Evolutionary conservation across 1,139 yeast species (phyloP).

Genomic region (Yamadazyma dendronema): DNA sequence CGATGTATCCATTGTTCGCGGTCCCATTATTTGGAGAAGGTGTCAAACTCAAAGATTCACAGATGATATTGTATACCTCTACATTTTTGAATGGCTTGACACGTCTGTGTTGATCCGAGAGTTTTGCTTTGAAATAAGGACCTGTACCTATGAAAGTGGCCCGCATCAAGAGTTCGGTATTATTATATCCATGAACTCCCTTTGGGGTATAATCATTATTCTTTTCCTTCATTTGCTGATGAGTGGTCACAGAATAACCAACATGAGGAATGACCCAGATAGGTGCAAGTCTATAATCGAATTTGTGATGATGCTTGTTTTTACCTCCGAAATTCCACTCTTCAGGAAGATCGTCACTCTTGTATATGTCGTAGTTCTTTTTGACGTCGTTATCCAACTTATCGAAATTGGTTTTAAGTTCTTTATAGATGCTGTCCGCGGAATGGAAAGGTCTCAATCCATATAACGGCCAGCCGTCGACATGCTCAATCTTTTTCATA

Average conservation of each 20-base stretch:
- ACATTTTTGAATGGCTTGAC: conserved; percentile 68
- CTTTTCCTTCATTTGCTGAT: conserved; percentile 51
- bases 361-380: conserved; percentile 35
- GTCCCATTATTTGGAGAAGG: conserved; percentile 68
- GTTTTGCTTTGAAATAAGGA: conserved; percentile 56
- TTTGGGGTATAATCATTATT: conserved; percentile 54
- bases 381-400: conserved; percentile 18
- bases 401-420: conserved; percentile 22
- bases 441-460: conserved; percentile 62
- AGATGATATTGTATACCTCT: conserved; percentile 71
- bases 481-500: conserved; percentile 51
- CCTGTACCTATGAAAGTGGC: conserved; percentile 80
- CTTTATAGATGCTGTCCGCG: conserved; percentile 19
- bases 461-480: conserved; percentile 88
- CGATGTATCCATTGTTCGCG: conserved; percentile 10
- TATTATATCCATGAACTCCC: conserved; percentile 86
- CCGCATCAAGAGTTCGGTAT: conserved; percentile 74
- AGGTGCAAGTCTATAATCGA: conserved; percentile 70
- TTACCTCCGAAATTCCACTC: conserved; percentile 68
- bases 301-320: conserved; percentile 38
- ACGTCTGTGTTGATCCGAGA: conserved; percentile 25
- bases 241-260: conserved; percentile 76
- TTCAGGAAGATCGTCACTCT: conserved; percentile 57
- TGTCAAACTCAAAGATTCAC: conserved; percentile 59
- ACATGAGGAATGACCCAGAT: conserved; percentile 81